Evolutionary conservation across 1,139 yeast genomes (phyloP).

Genomic region (Fermentozyma sake): DNA sequence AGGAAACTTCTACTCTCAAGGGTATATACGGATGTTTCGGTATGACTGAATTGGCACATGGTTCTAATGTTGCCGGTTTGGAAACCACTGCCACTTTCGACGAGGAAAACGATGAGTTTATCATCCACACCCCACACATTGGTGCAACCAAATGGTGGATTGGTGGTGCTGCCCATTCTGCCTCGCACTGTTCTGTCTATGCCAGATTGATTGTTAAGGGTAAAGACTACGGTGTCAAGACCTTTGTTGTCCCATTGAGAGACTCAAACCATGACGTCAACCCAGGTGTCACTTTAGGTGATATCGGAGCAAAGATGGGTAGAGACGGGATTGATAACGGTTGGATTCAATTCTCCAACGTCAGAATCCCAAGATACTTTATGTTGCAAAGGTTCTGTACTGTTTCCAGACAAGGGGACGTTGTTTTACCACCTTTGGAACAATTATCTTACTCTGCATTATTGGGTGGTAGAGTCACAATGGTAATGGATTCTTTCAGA

Average conservation of each 20-base stretch:
- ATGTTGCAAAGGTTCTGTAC: slow-evolving; percentile 48
- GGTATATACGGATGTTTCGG: slow-evolving; percentile 45
- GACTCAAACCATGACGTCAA: slow-evolving; percentile 39
- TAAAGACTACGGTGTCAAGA: slow-evolving; percentile 46
- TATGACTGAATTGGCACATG: slow-evolving; percentile 49
- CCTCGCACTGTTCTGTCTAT: slow-evolving; percentile 41
- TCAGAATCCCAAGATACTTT: slow-evolving; percentile 42
- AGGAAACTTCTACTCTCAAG: slow-evolving; percentile 33
- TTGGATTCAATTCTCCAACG: slow-evolving; percentile 46
- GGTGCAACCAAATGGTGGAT: slow-evolving; percentile 54
- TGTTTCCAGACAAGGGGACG: slow-evolving; percentile 38
- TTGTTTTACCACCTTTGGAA: slow-evolving; percentile 41
- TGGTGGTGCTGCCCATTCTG: slow-evolving; percentile 50
- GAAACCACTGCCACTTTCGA: slow-evolving; percentile 47
- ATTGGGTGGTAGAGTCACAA: slow-evolving; percentile 42
- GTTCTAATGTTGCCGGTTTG: slow-evolving; percentile 44
- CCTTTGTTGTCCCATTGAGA: slow-evolving; percentile 46
- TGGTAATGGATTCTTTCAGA: slow-evolving; percentile 44
- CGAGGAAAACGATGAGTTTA: slow-evolving; percentile 35
- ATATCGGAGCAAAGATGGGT: slow-evolving; percentile 49
- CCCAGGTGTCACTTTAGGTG: slow-evolving; percentile 45
- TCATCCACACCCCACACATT: slow-evolving; percentile 45
- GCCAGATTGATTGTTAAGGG: slow-evolving; percentile 43
- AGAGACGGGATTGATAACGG: slow-evolving; percentile 49
- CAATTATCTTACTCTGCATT: slow-evolving; percentile 46